Conservation (phyloP, 2,329 filamentous ascomycete genomes). For the Trichoderma sp. region DNA sequence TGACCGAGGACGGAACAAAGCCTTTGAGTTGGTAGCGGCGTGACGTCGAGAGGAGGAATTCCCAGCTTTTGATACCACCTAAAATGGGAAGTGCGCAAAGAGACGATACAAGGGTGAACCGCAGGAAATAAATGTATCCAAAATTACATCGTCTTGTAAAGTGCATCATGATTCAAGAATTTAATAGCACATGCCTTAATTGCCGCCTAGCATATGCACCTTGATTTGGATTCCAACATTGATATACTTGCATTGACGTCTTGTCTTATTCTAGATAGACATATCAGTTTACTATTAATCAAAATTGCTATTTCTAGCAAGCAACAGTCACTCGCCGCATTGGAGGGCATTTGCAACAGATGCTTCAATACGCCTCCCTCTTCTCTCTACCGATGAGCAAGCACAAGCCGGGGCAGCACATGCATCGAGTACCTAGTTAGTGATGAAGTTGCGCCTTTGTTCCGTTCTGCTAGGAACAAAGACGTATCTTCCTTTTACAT, state of each 20-base stretch:
- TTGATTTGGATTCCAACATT: not conserved
- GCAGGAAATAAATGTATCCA: not conserved
- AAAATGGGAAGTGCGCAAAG: not conserved
- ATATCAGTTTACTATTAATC: not conserved
- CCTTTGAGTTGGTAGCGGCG: not conserved
- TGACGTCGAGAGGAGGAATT: conserved; percentile 1
- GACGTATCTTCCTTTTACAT: not conserved
- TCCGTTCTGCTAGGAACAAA: not conserved
- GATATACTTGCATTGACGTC: not conserved
- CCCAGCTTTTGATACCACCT: conserved; percentile 15
- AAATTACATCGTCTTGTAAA: not conserved
- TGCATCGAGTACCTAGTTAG: not conserved
- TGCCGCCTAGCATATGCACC: not conserved
- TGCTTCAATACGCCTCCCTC: not conserved
- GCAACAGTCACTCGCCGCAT: not conserved
- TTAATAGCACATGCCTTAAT: not conserved
- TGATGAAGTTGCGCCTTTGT: not conserved
- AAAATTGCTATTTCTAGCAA: not conserved
- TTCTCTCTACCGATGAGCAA: not conserved
- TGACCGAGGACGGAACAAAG: not conserved
- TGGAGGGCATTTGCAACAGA: not conserved
- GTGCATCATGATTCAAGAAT: not conserved
- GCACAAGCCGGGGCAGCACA: not conserved
- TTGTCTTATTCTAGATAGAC: not conserved
- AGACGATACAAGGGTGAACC: not conserved